Evolutionary conservation across 2,329 filamentous ascomycete genomes (phyloP).

Genomic region (Scedosporium minutisporum): DNA sequence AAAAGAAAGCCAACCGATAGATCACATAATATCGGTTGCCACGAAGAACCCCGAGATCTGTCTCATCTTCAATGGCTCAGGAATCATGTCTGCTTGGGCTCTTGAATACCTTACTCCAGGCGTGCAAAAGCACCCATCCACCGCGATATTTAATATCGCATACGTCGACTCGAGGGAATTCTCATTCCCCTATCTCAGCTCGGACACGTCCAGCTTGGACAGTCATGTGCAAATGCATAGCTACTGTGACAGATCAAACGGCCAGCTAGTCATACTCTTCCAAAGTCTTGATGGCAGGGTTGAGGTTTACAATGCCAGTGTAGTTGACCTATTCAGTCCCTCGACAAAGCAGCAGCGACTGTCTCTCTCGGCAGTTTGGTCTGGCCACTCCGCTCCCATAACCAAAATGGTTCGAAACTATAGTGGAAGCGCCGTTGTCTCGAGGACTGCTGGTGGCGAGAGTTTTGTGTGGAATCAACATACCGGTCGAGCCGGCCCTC

Average conservation of each 20-base stretch:
- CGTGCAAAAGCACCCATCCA: slow-evolving; percentile 40
- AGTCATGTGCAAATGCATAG: slow-evolving; percentile 52
- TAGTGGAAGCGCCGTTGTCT: slow-evolving; percentile 70
- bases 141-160: slow-evolving; percentile 75
- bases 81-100: slow-evolving; percentile 86
- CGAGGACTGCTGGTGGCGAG: slow-evolving; percentile 68
- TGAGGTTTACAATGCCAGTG: slow-evolving; percentile 67
- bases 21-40: slow-evolving; percentile 77
- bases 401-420: slow-evolving; percentile 82
- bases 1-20: slow-evolving; percentile 61
- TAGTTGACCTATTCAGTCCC: slow-evolving; percentile 74
- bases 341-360: slow-evolving; percentile 51
- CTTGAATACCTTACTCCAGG: slow-evolving; percentile 76
- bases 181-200: slow-evolving; percentile 27
- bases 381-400: slow-evolving; percentile 71
- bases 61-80: slow-evolving; percentile 71
- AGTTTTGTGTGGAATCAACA: slow-evolving; percentile 64
- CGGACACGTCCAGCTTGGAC: not conserved
- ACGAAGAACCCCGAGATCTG: slow-evolving; percentile 82
- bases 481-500: not conserved
- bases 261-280: slow-evolving; percentile 61
- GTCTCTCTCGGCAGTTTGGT: slow-evolving; percentile 59
- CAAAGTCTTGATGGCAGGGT: slow-evolving; percentile 83
- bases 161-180: slow-evolving; percentile 56
- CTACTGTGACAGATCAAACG: slow-evolving; percentile 58